Percentiles rank a stretch among this genome's conserved stretches.
Evolutionary conservation across 768 basidiomycete species (phyloP).

Genomic region (Leccinellum albellum): DNA sequence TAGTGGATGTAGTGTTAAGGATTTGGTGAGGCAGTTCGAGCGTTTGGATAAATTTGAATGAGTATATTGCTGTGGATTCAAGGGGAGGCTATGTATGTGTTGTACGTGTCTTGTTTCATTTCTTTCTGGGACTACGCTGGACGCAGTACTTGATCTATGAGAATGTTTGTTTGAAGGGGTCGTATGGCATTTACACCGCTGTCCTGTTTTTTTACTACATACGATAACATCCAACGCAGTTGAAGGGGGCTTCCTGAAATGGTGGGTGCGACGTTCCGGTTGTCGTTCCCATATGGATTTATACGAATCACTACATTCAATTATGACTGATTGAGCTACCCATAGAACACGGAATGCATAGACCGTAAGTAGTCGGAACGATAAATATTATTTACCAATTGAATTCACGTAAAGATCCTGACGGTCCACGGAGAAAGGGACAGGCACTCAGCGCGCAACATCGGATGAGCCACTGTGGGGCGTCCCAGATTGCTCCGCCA

Average conservation of each 20-base stretch:
- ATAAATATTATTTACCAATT: not conserved
- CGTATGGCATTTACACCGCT: not conserved
- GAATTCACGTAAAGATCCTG: not conserved
- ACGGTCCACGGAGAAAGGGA: not conserved
- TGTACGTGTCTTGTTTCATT: constrained; percentile 2
- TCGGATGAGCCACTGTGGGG: not conserved
- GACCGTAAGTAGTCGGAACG: not conserved
- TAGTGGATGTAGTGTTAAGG: constrained; percentile 70
- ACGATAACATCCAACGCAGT: not conserved
- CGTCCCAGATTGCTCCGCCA: not conserved
- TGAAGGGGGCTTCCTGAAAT: not conserved
- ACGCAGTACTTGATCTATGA: constrained; percentile 4
- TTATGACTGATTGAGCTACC: not conserved
- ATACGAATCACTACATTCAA: not conserved
- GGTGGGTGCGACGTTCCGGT: not conserved
- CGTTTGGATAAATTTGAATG: constrained; percentile 16
- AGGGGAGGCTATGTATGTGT: not conserved
- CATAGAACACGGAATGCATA: not conserved
- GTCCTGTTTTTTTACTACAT: not conserved
- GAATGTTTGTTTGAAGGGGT: not conserved
- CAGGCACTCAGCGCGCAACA: not conserved
- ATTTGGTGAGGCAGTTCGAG: constrained; percentile 65
- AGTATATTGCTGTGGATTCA: not conserved
- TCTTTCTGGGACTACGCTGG: constrained; percentile 14
- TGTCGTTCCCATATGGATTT: not conserved